Percentiles rank a stretch among this genome's conserved stretches.
Evolutionary conservation across 176 grass and related monocot genomes (phyloP).

Genomic region (Lolium multiflorum): DNA sequence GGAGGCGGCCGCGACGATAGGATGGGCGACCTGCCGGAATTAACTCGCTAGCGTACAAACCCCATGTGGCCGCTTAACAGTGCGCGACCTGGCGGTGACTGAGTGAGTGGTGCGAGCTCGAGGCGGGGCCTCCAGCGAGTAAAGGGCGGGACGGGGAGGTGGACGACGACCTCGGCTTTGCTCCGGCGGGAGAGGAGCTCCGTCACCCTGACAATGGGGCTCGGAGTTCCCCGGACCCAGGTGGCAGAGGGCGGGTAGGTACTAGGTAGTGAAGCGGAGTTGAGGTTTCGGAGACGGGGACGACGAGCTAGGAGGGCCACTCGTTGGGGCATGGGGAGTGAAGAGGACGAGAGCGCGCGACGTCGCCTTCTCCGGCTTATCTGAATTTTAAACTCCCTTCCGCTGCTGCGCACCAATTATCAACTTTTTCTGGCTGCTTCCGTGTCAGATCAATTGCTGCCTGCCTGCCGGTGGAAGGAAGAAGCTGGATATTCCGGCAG

Average conservation of each 20-base stretch:
- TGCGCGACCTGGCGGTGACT: not conserved
- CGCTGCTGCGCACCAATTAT: not conserved
- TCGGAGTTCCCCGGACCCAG: not conserved
- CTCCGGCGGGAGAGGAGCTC: not conserved
- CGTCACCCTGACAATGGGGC: too few relatives aligned
- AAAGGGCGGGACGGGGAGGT: slow-evolving; percentile 27
- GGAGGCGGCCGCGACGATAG: slow-evolving; percentile 46
- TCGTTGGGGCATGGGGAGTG: slow-evolving; percentile 23
- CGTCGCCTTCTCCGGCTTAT: slow-evolving; percentile 53
- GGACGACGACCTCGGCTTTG: slow-evolving; percentile 38
- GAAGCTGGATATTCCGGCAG: not conserved
- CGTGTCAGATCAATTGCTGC: not conserved
- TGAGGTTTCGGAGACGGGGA: not conserved
- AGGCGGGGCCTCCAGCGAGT: slow-evolving; percentile 7
- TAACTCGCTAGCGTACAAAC: slow-evolving; percentile 48
- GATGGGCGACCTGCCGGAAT: slow-evolving; percentile 56
- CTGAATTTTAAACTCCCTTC: slow-evolving; percentile 37
- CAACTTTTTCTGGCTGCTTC: not conserved
- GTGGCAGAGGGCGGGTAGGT: not conserved
- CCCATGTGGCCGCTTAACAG: slow-evolving; percentile 40
- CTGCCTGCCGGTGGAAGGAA: not conserved
- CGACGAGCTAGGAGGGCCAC: slow-evolving; percentile 33
- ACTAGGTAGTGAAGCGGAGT: not conserved
- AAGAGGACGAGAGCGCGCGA: slow-evolving; percentile 67
- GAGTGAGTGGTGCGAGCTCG: not conserved